These are phyloP conservation scores for Pichia sp. DNA, from an alignment of 1,139 yeast species.

Conservation along the genomic window DNA sequence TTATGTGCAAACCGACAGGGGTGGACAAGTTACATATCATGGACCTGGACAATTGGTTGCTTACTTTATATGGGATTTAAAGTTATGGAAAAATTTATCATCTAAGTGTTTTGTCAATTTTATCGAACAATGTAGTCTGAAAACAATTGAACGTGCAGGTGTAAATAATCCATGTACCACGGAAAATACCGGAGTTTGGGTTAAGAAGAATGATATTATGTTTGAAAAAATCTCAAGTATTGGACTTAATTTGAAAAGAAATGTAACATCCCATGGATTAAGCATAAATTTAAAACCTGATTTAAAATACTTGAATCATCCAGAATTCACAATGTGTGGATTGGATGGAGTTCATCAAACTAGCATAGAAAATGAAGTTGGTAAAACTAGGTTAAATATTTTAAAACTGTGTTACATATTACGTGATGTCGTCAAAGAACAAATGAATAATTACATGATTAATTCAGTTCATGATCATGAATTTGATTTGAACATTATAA, in stretches of 20 bases:
- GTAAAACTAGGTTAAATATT: not conserved
- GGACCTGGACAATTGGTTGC: conserved; percentile 93
- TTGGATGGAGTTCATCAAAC: conserved; percentile 56
- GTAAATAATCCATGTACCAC: conserved; percentile 33
- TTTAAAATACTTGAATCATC: conserved; percentile 56
- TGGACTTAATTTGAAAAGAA: conserved; percentile 80
- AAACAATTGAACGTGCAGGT: conserved; percentile 36
- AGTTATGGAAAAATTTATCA: conserved; percentile 50
- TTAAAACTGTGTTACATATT: conserved; percentile 4
- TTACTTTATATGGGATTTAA: conserved; percentile 73
- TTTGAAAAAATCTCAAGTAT: conserved; percentile 63
- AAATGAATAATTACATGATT: conserved; percentile 14
- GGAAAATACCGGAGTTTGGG: conserved; percentile 85
- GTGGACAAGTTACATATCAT: conserved; percentile 97
- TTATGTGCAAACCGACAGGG: conserved; percentile 76
- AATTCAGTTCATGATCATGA: not conserved
- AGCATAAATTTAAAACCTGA: conserved; percentile 77
- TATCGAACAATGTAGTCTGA: conserved; percentile 58
- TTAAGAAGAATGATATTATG: conserved; percentile 19
- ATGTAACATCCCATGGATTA: conserved; percentile 84
- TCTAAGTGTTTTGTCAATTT: conserved; percentile 72
- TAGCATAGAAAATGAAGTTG: conserved; percentile 29
- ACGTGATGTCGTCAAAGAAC: not conserved
- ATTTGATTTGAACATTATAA: not conserved
- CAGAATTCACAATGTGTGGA: conserved; percentile 76